A percentile compares a stretch with the other conserved stretches of the same genome.
Conservation (phyloP, 179 eudicot species). For the Sideroxylon spinosum region DNA sequence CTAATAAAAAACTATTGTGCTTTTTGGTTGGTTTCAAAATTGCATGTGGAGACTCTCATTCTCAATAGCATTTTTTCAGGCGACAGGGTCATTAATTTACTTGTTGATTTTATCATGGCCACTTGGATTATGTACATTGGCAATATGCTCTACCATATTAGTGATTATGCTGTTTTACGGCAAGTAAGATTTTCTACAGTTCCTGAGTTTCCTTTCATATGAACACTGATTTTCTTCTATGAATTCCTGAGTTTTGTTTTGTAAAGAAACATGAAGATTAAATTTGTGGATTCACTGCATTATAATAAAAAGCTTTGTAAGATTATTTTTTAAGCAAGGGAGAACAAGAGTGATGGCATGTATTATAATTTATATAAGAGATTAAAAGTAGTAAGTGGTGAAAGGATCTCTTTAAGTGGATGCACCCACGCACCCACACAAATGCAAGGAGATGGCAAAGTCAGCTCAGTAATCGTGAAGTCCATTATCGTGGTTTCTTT, state of each 20-base stretch:
- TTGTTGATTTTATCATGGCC: slow-evolving; percentile 86
- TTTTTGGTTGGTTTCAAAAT: background rate
- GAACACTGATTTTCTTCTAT: no score
- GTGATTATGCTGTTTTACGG: slow-evolving; percentile 79
- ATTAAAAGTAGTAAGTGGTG: background rate
- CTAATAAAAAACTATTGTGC: background rate
- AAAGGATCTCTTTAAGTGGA: no score
- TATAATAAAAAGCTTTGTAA: background rate
- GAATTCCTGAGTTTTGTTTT: background rate
- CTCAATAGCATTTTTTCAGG: slow-evolving; percentile 43
- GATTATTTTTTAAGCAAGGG: background rate
- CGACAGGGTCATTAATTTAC: slow-evolving; percentile 81
- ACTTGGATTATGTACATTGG: slow-evolving; percentile 84
- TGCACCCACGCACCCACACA: no score
- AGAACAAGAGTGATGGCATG: background rate
- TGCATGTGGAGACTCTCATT: slow-evolving; percentile 16
- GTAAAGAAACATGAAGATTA: background rate
- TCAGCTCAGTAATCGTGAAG: background rate
- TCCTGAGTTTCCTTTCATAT: background rate
- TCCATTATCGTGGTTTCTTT: background rate
- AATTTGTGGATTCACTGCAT: background rate
- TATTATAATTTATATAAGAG: background rate
- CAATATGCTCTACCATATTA: slow-evolving; percentile 60
- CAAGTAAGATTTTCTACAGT: slow-evolving; percentile 51
- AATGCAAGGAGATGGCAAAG: background rate